Percentiles rank a stretch among this genome's conserved stretches.
Evolutionary conservation across 805 yeast genomes (phyloP).

Genomic region (Candida pseudoglaebosa): DNA sequence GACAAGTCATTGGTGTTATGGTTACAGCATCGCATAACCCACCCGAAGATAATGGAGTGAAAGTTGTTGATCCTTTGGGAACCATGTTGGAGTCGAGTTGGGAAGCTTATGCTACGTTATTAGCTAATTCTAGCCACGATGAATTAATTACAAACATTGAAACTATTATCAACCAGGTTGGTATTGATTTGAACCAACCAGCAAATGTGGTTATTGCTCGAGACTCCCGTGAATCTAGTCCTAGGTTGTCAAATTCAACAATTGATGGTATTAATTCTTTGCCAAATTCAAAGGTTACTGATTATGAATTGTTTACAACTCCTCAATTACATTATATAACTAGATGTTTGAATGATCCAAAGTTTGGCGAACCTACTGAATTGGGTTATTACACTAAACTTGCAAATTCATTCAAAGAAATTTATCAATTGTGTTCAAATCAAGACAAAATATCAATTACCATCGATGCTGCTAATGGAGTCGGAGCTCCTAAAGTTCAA

Average conservation of each 20-base stretch:
- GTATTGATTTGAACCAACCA: conserved; percentile 42
- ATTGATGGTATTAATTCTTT: conserved; percentile 56
- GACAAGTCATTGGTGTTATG: conserved; percentile 88
- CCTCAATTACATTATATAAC: conserved; percentile 92
- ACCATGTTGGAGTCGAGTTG: conserved; percentile 81
- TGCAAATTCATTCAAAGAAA: conserved; percentile 46
- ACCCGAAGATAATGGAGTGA: conserved; percentile 86
- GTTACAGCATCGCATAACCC: conserved; percentile 95
- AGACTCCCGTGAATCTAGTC: conserved; percentile 87
- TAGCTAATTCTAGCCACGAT: conserved; percentile 65
- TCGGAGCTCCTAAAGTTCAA: conserved; percentile 76
- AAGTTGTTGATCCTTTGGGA: conserved; percentile 90
- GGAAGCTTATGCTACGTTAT: conserved; percentile 76
- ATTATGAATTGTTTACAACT: conserved; percentile 77
- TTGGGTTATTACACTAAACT: conserved; percentile 68
- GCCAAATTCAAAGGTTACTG: conserved; percentile 38
- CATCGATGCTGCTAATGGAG: conserved; percentile 95
- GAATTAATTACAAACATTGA: conserved; percentile 40
- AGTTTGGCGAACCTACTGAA: conserved; percentile 61
- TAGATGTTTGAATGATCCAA: conserved; percentile 61
- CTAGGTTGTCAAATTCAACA: conserved; percentile 53
- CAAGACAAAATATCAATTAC: conserved; percentile 42
- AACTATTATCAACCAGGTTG: conserved; percentile 33
- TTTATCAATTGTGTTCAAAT: conserved; percentile 27
- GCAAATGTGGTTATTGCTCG: conserved; percentile 66